Base-by-base conservation (phyloP, 78 protist species). In the Monosiga brevicollis region DNA sequence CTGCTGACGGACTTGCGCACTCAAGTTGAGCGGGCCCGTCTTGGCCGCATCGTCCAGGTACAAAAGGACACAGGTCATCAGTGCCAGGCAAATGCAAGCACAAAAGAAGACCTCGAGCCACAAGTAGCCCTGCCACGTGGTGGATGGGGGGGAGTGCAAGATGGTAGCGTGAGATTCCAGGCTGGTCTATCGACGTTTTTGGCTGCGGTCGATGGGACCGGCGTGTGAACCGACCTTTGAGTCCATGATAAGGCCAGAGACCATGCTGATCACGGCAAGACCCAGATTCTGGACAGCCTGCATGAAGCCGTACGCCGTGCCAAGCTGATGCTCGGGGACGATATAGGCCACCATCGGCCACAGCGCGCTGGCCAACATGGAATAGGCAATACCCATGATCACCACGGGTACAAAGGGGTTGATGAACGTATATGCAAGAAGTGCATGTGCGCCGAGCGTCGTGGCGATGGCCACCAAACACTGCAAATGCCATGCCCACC, bases 31-130 rank as follows among this genome's bases (percentile, higher is more conserved):
- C 49, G 10, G 3, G 29, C 79, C 79, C 34, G 39, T 24, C 10
- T 34, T 0, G 54, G 29, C 37, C 23, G 2, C 32, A 49, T 75
- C 79, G 35, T 39, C 49, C 22, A 75, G 0, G 54, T 1, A 75
- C 35, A 75, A 49, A 3, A 35, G 25, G 39, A 35, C 49, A 36
- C 54, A 1, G 29, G 49, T 24, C 42, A 75, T 2, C n/a, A 75
- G 54, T 36, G 79, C 3, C 39, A 75, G 2, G 29, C 39, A 36
- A 25, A 75, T n/a, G 49, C 79, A 75, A 29, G 49, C 49, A 49
- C 79, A 39, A 11, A 75, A 75, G 79, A 75, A 75, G 36, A 75
- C 39, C 49, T 75, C 79, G 49, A 75, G 79, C 29, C 24, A 75
- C 25, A 75, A 36, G 32, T 75, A 75, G 42, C 79, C 79, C 62